Conservation (phyloP, 305 asterid species). For the Withania somnifera region DNA sequence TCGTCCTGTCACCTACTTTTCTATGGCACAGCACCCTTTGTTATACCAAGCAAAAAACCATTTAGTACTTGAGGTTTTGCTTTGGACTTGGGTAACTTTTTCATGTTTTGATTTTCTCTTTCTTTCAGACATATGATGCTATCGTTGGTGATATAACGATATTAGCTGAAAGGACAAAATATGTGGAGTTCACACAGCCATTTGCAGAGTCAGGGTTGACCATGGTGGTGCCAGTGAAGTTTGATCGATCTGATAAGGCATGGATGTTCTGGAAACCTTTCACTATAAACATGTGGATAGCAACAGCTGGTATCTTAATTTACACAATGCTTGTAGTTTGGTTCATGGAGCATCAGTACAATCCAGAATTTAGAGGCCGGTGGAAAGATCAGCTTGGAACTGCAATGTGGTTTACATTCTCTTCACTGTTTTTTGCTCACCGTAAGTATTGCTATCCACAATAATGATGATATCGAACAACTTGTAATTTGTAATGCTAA, state of each 20-base stretch:
- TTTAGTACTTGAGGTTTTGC: not conserved
- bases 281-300: conserved; percentile 25
- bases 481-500: not conserved
- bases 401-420: conserved; percentile 38
- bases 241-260: not conserved
- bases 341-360: conserved; percentile 31
- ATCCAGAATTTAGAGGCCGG: conserved; percentile 15
- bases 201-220: conserved; percentile 29
- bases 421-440: conserved; percentile 27
- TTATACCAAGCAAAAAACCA: not conserved
- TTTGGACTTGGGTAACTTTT: not conserved
- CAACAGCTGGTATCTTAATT: conserved; percentile 10
- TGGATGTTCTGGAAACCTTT: conserved; percentile 29
- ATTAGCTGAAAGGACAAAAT: conserved; percentile 12
- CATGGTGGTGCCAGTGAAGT: conserved; percentile 23
- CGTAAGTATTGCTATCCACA: conserved; percentile 17
- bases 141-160: conserved; percentile 20
- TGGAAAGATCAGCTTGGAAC: conserved; percentile 27
- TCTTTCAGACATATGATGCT: conserved; percentile 13
- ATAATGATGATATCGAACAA: not conserved
- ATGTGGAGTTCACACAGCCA: conserved; percentile 23
- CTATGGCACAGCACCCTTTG: not conserved
- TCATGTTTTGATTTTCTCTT: not conserved
- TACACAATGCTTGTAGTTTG: conserved; percentile 30
- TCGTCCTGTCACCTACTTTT: not conserved